Evolutionary conservation across 495 filamentous ascomycete species (phyloP).

Genomic region (Lasiosphaeria hispida): DNA sequence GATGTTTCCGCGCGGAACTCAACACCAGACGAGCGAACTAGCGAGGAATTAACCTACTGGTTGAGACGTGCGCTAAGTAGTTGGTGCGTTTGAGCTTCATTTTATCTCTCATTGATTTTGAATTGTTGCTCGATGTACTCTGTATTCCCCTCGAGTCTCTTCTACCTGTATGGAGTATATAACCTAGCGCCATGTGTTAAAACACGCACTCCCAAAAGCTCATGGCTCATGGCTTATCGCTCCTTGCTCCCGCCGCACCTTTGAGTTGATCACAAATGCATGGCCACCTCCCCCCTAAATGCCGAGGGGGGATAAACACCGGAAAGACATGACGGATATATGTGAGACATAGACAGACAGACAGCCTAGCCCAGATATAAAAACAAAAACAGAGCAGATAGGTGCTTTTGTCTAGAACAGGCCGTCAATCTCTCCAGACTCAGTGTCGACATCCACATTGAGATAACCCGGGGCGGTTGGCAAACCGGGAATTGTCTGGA

Average conservation of each 20-base stretch:
- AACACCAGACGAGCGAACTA: no score
- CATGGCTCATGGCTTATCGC: background rate
- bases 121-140: no score
- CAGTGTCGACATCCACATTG: constrained; percentile 89
- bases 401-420: constrained; percentile 64
- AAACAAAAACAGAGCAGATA: background rate
- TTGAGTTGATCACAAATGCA: constrained; percentile 24
- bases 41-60: no score
- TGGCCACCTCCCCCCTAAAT: background rate
- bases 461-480: constrained; percentile 95
- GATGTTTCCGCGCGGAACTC: no score
- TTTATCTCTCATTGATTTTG: no score
- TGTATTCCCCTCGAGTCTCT: constrained; percentile 12
- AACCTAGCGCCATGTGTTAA: constrained; percentile 29
- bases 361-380: background rate
- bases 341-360: no score
- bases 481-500: constrained; percentile 95
- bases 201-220: constrained; percentile 18
- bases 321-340: no score
- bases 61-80: no score
- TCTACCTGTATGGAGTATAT: constrained; percentile 7
- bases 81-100: no score
- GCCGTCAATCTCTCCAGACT: constrained; percentile 94
- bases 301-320: background rate
- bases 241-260: constrained; percentile 1